Conservation (phyloP, 495 filamentous ascomycete genomes). For the Neurospora sublineolata region DNA sequence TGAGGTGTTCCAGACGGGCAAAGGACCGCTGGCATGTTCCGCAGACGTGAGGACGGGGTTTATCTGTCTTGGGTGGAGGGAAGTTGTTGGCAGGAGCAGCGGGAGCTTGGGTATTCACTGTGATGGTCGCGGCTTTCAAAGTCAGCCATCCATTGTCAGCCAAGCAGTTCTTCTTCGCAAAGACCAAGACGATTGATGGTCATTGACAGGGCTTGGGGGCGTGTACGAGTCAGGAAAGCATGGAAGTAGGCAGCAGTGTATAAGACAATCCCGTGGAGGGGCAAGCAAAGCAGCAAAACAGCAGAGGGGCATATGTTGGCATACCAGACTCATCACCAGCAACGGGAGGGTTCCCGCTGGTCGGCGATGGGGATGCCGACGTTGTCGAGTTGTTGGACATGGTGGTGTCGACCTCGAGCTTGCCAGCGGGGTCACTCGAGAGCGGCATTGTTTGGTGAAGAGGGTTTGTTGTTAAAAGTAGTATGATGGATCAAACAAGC, state of each 20-base stretch:
- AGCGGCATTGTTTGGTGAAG: constrained; percentile 20
- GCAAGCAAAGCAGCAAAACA: not conserved
- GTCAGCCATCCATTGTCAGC: not conserved
- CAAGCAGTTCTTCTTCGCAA: not conserved
- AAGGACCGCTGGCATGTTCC: constrained; percentile 88
- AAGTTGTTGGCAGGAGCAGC: constrained; percentile 29
- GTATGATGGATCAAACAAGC: not conserved
- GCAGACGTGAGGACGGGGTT: constrained; percentile 91
- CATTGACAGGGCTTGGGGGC: not conserved
- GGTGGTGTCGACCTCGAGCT: constrained; percentile 17
- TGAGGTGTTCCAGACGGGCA: constrained; percentile 90
- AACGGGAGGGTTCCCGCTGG: constrained; percentile 10
- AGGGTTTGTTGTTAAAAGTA: not conserved
- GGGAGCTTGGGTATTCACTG: constrained; percentile 37
- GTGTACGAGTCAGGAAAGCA: not conserved
- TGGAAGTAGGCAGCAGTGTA: not conserved
- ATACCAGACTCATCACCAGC: constrained; percentile 26
- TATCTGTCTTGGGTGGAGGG: constrained; percentile 88
- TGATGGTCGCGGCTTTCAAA: constrained; percentile 36
- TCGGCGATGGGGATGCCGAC: constrained; percentile 12
- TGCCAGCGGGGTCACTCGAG: constrained; percentile 19
- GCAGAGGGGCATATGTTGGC: constrained; percentile 1
- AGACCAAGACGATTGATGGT: not conserved
- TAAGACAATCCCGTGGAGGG: not conserved
- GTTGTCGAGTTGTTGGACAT: constrained; percentile 22